Evolutionary conservation across 352 stramenopile species (phyloP).

Genomic region (Phytophthora citricola): DNA sequence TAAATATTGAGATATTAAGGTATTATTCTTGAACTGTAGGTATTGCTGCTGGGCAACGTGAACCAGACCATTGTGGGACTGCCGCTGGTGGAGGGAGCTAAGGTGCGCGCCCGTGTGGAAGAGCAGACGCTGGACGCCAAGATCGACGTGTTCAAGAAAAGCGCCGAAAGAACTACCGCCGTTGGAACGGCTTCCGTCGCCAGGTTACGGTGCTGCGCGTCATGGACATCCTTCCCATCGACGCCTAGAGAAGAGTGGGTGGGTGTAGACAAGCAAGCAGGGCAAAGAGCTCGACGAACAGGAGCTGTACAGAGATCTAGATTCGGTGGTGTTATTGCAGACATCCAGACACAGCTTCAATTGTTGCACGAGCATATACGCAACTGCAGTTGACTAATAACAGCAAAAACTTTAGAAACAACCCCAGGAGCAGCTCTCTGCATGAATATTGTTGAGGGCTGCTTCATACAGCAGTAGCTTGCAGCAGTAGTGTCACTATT

Average conservation of each 20-base stretch:
- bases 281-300: conserved; percentile 5
- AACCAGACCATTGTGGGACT: conserved; percentile 86
- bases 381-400: conserved; percentile 16
- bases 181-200: conserved; percentile 89
- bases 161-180: conserved; percentile 90
- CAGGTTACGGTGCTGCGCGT: conserved; percentile 87
- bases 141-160: conserved; percentile 93
- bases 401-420: conserved; percentile 20
- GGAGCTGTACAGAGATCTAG: neutral
- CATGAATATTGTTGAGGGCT: neutral
- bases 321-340: neutral
- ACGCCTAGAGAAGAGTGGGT: conserved; percentile 33
- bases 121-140: conserved; percentile 90
- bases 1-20: neutral
- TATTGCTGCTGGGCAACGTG: conserved; percentile 83
- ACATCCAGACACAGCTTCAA: neutral
- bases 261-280: conserved; percentile 7
- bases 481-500: neutral
- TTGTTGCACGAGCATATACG: conserved; percentile 1
- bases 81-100: conserved; percentile 71
- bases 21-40: conserved; percentile 30
- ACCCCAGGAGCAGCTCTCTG: neutral
- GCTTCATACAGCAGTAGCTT: neutral
- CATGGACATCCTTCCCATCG: conserved; percentile 74
- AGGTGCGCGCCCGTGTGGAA: conserved; percentile 82